A percentile compares a stretch with the other conserved stretches of the same genome.
phyloP scores from a whole-genome alignment of 1,284 basidiomycete species.

The Austropuccinia psidii region DNA sequence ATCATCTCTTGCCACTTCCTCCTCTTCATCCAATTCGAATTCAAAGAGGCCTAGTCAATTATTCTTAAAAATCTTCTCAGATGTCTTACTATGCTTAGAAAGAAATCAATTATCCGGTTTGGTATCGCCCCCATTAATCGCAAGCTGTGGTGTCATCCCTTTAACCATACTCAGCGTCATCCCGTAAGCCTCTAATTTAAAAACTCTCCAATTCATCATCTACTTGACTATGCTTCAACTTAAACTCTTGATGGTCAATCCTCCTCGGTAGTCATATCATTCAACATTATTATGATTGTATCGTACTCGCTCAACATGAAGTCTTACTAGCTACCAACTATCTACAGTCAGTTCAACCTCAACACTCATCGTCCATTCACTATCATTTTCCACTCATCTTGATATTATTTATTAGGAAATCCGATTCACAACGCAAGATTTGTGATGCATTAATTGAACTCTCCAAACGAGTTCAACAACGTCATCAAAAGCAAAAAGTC shows the following conservation, averaged over 20 bases:
- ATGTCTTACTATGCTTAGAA: conserved; percentile 53
- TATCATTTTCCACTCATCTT: neutral
- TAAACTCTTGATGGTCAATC: neutral
- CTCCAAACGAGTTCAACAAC: conserved; percentile 52
- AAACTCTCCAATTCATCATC: conserved; percentile 50
- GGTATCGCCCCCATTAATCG: conserved; percentile 55
- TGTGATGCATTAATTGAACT: conserved; percentile 56
- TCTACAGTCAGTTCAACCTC: conserved; percentile 25
- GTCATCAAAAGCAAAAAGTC: conserved; percentile 52
- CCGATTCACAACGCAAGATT: conserved; percentile 55
- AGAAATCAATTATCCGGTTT: conserved; percentile 54
- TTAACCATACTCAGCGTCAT: conserved; percentile 52
- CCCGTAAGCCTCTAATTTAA: neutral
- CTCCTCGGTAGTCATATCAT: conserved; percentile 19
- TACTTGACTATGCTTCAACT: conserved; percentile 43
- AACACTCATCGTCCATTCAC: neutral
- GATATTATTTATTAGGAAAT: conserved; percentile 45
- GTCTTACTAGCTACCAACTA: conserved; percentile 60
- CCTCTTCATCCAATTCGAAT: conserved; percentile 37
- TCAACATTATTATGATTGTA: conserved; percentile 42
- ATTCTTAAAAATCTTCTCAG: conserved; percentile 49
- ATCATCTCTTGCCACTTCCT: conserved; percentile 44
- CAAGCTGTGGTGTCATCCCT: conserved; percentile 55
- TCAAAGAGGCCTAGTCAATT: conserved; percentile 50
- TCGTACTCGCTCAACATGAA: conserved; percentile 55